Percentiles rank a stretch among this genome's conserved stretches.
Evolutionary conservation across 2,329 filamentous ascomycete species (phyloP).

Genomic region (Pseudogymnoascus pannorum): DNA sequence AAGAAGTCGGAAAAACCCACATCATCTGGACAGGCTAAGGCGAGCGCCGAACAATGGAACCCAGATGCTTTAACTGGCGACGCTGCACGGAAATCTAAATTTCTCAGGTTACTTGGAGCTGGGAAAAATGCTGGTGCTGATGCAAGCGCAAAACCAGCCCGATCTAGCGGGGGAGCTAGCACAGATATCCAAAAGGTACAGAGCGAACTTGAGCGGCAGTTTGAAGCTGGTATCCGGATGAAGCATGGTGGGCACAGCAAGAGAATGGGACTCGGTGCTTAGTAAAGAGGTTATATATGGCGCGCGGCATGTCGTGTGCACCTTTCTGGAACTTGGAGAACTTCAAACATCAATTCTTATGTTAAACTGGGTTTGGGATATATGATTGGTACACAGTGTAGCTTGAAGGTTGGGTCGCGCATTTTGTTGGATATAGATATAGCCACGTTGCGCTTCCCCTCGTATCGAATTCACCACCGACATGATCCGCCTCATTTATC

Average conservation of each 20-base stretch:
- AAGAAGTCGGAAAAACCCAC: conserved; percentile 5
- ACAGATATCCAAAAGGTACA: conserved; percentile 24
- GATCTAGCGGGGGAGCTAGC: background rate
- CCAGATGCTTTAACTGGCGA: conserved; percentile 26
- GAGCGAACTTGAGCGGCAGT: conserved; percentile 31
- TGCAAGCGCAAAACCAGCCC: conserved; percentile 12
- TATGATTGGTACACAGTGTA: conserved; percentile 6
- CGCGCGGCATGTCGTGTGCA: background rate
- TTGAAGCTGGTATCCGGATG: conserved; percentile 30
- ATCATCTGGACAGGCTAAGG: background rate
- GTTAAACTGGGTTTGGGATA: background rate
- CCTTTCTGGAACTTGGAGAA: background rate
- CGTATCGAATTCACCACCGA: background rate
- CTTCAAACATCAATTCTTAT: background rate
- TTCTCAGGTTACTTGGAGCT: conserved; percentile 29
- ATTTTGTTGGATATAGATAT: conserved; percentile 8
- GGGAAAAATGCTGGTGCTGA: conserved; percentile 17
- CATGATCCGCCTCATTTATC: conserved; percentile 14
- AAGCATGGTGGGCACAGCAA: conserved; percentile 31
- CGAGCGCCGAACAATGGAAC: conserved; percentile 24
- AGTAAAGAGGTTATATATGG: conserved; percentile 7
- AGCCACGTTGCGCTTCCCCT: conserved; percentile 7
- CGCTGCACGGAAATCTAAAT: conserved; percentile 28
- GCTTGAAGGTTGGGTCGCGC: background rate
- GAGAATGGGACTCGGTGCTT: conserved; percentile 31